phyloP scores from a whole-genome alignment of 768 basidiomycete genomes.

The Chalciporus piperatus region DNA sequence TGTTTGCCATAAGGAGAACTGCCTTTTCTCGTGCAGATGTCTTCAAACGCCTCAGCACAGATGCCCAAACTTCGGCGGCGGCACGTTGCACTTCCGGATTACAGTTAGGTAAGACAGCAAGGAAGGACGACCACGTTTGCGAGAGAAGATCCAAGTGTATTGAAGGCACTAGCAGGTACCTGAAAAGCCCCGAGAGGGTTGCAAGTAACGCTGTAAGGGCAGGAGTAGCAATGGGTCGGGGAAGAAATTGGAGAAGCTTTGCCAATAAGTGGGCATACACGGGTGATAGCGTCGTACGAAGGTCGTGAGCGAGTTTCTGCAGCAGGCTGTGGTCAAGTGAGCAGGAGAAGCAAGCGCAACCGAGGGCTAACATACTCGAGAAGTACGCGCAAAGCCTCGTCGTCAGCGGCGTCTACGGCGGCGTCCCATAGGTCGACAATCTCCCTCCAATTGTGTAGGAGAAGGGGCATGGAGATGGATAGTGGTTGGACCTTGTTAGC shows the following conservation, averaged over 20 bases:
- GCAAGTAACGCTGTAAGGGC: slow-evolving; percentile 63
- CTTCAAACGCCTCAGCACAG: slow-evolving; percentile 70
- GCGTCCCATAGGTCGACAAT: slow-evolving; percentile 63
- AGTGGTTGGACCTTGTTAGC: slow-evolving; percentile 57
- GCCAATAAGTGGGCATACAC: slow-evolving; percentile 55
- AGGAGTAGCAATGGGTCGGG: slow-evolving; percentile 54
- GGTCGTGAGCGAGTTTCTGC: slow-evolving; percentile 75
- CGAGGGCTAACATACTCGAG: slow-evolving; percentile 56
- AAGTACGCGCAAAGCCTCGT: slow-evolving; percentile 70
- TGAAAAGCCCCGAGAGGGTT: slow-evolving; percentile 68
- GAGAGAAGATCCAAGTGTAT: slow-evolving; percentile 50
- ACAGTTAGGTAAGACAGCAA: slow-evolving; percentile 52
- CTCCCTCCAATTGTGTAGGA: slow-evolving; percentile 77
- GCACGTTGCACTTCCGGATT: slow-evolving; percentile 71
- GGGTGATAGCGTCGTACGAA: slow-evolving; percentile 72
- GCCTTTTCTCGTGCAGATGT: slow-evolving; percentile 52
- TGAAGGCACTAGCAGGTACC: slow-evolving; percentile 67
- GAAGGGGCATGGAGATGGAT: slow-evolving; percentile 73
- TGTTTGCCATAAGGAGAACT: slow-evolving; percentile 51
- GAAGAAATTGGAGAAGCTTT: slow-evolving; percentile 55
- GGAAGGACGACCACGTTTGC: slow-evolving; percentile 59
- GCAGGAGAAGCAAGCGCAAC: slow-evolving; percentile 5
- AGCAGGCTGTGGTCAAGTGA: slow-evolving; percentile 50
- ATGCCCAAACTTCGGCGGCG: slow-evolving; percentile 86
- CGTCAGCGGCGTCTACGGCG: slow-evolving; percentile 57